A percentile compares a stretch with the other conserved stretches of the same genome.
These are phyloP conservation scores for Rhodofomes roseus DNA, from an alignment of 1,284 basidiomycete genomes.

Conservation along the genomic window DNA sequence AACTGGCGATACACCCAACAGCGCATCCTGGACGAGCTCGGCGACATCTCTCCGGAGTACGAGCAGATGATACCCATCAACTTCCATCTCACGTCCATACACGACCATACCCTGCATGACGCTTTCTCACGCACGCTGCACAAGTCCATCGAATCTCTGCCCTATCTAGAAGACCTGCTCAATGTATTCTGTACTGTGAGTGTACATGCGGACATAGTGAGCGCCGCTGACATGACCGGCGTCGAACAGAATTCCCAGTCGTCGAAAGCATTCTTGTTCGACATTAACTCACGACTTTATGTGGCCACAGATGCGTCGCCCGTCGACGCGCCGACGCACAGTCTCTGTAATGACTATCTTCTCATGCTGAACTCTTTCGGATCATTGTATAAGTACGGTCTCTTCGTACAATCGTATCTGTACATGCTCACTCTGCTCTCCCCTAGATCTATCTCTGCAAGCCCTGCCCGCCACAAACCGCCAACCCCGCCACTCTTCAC, in stretches of 20 bases:
- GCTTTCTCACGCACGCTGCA: conserved; percentile 81
- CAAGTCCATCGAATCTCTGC: conserved; percentile 67
- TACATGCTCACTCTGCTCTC: not conserved
- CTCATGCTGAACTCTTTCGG: conserved; percentile 86
- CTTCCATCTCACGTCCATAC: conserved; percentile 87
- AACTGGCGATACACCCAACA: conserved; percentile 87
- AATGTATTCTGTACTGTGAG: conserved; percentile 79
- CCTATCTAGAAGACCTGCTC: conserved; percentile 75
- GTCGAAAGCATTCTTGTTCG: conserved; percentile 92
- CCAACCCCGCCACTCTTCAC: conserved; percentile 1
- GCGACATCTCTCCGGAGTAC: conserved; percentile 67
- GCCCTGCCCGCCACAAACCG: conserved; percentile 18
- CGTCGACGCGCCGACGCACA: conserved; percentile 85
- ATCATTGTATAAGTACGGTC: conserved; percentile 70
- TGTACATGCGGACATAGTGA: conserved; percentile 5
- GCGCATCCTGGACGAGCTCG: conserved; percentile 77
- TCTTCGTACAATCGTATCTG: not conserved
- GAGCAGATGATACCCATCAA: conserved; percentile 64
- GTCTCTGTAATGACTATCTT: conserved; percentile 89
- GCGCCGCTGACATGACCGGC: not conserved
- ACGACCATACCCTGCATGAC: conserved; percentile 85
- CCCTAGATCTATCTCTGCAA: conserved; percentile 27
- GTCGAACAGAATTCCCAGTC: conserved; percentile 75
- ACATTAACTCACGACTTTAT: conserved; percentile 82
- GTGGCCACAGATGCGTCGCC: conserved; percentile 92